Conservation (phyloP, 176 grass and related monocot species). For the Aegilops longissima region DNA sequence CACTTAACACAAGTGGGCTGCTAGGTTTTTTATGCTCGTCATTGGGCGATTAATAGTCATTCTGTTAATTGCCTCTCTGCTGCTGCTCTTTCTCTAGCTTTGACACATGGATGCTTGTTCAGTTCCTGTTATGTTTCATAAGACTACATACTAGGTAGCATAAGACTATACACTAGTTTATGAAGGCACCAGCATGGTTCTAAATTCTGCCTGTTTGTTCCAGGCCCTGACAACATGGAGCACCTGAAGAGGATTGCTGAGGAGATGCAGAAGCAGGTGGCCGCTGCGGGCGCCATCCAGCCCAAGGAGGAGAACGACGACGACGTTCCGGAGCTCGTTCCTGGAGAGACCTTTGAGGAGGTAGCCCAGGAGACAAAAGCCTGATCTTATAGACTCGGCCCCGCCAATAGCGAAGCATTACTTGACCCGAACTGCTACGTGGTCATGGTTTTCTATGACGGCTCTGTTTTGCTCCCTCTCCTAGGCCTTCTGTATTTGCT, state of each 20-base stretch:
- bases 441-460: slow-evolving; percentile 50
- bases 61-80: not conserved
- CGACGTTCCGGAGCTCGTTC: slow-evolving; percentile 86
- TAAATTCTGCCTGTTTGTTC: not conserved
- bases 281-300: slow-evolving; percentile 36
- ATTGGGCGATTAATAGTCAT: not conserved
- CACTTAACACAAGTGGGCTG: not conserved
- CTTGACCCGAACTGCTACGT: slow-evolving; percentile 23
- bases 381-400: slow-evolving; percentile 30
- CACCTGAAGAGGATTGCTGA: slow-evolving; percentile 86
- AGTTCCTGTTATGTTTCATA: not conserved
- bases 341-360: slow-evolving; percentile 82
- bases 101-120: not conserved
- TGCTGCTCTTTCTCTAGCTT: not conserved
- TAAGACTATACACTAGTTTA: not conserved
- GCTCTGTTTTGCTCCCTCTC: slow-evolving; percentile 2
- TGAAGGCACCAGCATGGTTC: not conserved
- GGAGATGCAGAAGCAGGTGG: slow-evolving; percentile 84
- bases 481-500: slow-evolving; percentile 36
- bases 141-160: not conserved
- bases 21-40: not conserved
- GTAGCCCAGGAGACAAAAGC: slow-evolving; percentile 42
- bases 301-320: slow-evolving; percentile 74
- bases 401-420: slow-evolving; percentile 28
- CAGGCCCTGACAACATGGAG: slow-evolving; percentile 93